These are phyloP conservation scores for Plasmodium vinckei DNA, from an alignment of 169 alveolate genomes.

Conservation along the genomic window DNA sequence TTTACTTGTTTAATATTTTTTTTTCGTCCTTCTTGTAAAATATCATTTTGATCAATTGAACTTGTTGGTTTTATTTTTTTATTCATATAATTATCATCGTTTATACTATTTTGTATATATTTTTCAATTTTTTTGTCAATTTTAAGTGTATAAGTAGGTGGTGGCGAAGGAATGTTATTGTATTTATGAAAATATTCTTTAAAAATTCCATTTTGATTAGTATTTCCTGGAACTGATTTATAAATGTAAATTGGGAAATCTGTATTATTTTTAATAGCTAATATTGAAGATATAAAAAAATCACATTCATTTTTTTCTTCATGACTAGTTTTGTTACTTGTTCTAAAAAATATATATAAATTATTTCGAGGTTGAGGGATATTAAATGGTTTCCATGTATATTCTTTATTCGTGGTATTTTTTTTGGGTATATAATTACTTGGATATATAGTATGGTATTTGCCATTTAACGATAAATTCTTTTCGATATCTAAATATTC, in stretches of 20 bases:
- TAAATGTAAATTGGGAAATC: slow-evolving; percentile 66
- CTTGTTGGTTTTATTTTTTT: background rate
- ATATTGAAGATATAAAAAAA: slow-evolving; percentile 58
- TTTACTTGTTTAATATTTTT: background rate
- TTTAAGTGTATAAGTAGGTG: slow-evolving; percentile 72
- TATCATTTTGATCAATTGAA: background rate
- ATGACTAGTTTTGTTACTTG: slow-evolving; percentile 66
- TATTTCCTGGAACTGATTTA: slow-evolving; percentile 75
- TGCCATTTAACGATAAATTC: background rate
- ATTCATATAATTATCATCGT: background rate
- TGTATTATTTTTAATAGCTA: slow-evolving; percentile 70
- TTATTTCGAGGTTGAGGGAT: slow-evolving; percentile 74
- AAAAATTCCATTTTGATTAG: slow-evolving; percentile 43
- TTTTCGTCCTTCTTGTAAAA: background rate
- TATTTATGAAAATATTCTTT: slow-evolving; percentile 62
- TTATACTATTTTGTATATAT: slow-evolving; percentile 27
- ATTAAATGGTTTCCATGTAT: slow-evolving; percentile 34
- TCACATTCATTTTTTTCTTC: slow-evolving; percentile 76
- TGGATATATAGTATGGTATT: slow-evolving; percentile 51
- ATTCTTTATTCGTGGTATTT: slow-evolving; percentile 36
- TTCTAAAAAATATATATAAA: slow-evolving; percentile 53
- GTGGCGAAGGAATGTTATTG: slow-evolving; percentile 70
- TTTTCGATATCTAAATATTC: slow-evolving; percentile 55
- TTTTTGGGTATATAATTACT: slow-evolving; percentile 19
- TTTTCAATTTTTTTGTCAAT: slow-evolving; percentile 67